Evolutionary conservation across 306 rosid species (phyloP).

Genomic region (Hippophae rhamnoides): DNA sequence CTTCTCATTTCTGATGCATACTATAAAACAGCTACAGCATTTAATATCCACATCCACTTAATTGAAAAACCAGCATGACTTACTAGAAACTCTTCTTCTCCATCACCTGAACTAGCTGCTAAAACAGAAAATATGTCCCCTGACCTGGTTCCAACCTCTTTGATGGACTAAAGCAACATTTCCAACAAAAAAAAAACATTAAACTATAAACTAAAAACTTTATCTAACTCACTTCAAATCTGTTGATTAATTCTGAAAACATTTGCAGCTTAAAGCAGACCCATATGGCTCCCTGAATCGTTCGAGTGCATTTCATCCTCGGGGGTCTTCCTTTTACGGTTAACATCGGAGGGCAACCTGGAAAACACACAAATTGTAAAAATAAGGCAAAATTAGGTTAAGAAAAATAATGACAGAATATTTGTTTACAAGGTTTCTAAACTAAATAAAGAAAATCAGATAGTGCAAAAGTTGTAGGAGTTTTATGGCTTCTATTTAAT

Average conservation of each 20-base stretch:
- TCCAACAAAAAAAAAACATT: no score
- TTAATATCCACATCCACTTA: no score
- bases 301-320: conserved; percentile 59
- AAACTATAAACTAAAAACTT: no score
- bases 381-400: not conserved
- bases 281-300: conserved; percentile 50
- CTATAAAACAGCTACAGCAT: no score
- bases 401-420: not conserved
- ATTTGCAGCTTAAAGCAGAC: conserved; percentile 34
- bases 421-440: not conserved
- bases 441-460: not conserved
- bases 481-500: no score
- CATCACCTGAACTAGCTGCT: no score
- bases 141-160: no score
- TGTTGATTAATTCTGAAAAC: conserved; percentile 12
- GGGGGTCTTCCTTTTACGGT: conserved; percentile 45
- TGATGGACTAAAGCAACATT: no score
- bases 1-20: no score
- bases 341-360: conserved; percentile 59
- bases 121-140: no score
- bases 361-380: not conserved
- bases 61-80: no score
- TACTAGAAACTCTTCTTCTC: no score
- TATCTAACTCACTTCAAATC: conserved; percentile 25
- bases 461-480: not conserved